Base-by-base conservation (phyloP, 2,329 filamentous ascomycete genomes). In the Penicillium crustosum region DNA sequence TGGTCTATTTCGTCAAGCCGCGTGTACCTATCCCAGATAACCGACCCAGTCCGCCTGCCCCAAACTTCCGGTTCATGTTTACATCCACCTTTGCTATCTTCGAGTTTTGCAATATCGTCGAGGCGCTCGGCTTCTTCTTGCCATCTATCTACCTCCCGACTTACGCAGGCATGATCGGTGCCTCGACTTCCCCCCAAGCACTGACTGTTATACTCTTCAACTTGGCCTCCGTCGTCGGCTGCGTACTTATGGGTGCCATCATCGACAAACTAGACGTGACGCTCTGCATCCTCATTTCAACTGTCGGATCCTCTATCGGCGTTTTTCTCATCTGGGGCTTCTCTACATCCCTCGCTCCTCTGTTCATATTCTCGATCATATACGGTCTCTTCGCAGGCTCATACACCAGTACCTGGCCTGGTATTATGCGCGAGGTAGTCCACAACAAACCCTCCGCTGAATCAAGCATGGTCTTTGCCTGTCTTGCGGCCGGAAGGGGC, bases 291-390 rank as follows among this genome's bases (percentile, higher is more conserved):
- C 61, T 79, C 2, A 61, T 78, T 29, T 78, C 77, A 2, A 76
- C 76, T 0, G 41, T 77, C 27, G 78, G 78, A 59, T 77, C 61
- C 27, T 74, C 71, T 2, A 35, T 78, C 4, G 76, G 76, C 0
- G 72, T 78, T 0, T 80, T 81, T 55, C 61, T 78, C 53, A 61
- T 79, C 47, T 83, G 81, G 81, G 81, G 80, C 0, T 67, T 82
- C 25, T 73, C 79, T 0, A 70, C 71, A 2, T 73, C 70, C 66
- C 5, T 84, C 66, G 73, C 52, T 15, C 77, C 61, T 0, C 66
- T 84, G 1, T 71, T 70, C 27, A 59, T 77, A 5, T 82, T 81
- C 55, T 71, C 72, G 1, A 58, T 80, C 2, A 55, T 77, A 0
- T 81, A 81, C 57, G 79, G 79, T n/a, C 72, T 80, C 35, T 80